Evolutionary conservation across 108 stramenopile species (phyloP).

Genomic region (Pinguiococcus pyrenoidosus): DNA sequence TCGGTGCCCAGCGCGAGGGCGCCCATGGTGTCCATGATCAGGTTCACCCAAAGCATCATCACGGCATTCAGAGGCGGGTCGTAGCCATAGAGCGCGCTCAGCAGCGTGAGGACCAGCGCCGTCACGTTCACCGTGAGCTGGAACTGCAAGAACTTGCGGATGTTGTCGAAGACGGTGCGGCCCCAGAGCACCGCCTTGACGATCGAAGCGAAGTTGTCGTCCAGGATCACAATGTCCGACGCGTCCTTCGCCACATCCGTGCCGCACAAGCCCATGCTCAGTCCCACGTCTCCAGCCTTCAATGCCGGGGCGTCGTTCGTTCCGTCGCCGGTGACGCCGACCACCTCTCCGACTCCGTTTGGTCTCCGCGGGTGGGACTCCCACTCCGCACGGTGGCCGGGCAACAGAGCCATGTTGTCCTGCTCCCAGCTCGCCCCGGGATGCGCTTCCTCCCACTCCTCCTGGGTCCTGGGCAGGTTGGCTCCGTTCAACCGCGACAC

Average conservation of each 20-base stretch:
- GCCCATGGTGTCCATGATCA: constrained; percentile 94
- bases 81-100: constrained; percentile 72
- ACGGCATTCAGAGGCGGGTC: constrained; percentile 82
- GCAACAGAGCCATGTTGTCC: constrained; percentile 21
- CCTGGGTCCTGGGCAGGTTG: constrained; percentile 4
- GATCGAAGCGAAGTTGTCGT: constrained; percentile 93
- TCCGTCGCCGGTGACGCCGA: constrained; percentile 97
- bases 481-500: constrained; percentile 34
- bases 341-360: constrained; percentile 43
- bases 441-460: constrained; percentile 35
- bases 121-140: constrained; percentile 84
- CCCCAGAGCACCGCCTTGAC: constrained; percentile 96
- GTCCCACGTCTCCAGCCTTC: constrained; percentile 46
- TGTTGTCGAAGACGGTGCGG: constrained; percentile 84
- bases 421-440: constrained; percentile 22
- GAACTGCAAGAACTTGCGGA: constrained; percentile 92
- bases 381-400: constrained; percentile 41
- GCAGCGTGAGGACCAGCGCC: constrained; percentile 47
- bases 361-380: not conserved
- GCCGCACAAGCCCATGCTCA: constrained; percentile 46
- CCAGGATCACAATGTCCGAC: constrained; percentile 64
- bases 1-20: constrained; percentile 66
- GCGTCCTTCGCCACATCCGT: constrained; percentile 49
- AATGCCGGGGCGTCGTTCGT: constrained; percentile 70
- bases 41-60: constrained; percentile 92